These are phyloP conservation scores for Sugiyamaella floridensis DNA, from an alignment of 805 yeast species.

Conservation along the genomic window DNA sequence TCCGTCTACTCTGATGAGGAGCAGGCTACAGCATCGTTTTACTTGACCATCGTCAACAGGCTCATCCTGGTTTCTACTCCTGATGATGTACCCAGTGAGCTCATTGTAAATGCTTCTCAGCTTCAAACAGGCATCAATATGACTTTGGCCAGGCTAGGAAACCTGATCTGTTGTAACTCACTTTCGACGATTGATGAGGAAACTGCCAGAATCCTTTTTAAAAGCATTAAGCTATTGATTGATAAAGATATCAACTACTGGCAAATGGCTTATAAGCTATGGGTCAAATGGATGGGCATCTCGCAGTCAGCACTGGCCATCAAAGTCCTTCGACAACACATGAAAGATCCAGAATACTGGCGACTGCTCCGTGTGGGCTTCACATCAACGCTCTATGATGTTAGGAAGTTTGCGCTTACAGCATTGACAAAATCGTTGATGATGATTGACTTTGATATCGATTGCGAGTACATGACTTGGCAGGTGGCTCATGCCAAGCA, in stretches of 20 bases:
- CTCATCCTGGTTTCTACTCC: not conserved
- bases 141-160: not conserved
- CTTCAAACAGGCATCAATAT: not conserved
- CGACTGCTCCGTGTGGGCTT: slow-evolving; percentile 47
- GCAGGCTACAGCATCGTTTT: not conserved
- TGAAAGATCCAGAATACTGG: slow-evolving; percentile 45
- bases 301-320: not conserved
- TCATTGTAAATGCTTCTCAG: not conserved
- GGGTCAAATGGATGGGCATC: slow-evolving; percentile 17
- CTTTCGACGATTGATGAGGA: not conserved
- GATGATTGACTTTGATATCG: slow-evolving; percentile 25
- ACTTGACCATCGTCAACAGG: not conserved
- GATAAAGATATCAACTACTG: slow-evolving; percentile 2
- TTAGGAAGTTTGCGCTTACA: slow-evolving; percentile 60
- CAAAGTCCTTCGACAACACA: slow-evolving; percentile 10
- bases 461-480: slow-evolving; percentile 42
- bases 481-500: slow-evolving; percentile 23
- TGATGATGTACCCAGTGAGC: not conserved
- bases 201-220: not conserved
- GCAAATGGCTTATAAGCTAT: slow-evolving; percentile 15
- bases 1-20: not conserved
- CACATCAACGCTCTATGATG: slow-evolving; percentile 52
- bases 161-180: not conserved
- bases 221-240: not conserved
- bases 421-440: slow-evolving; percentile 57